Evolutionary conservation across 1,139 yeast genomes (phyloP).

Genomic region (Schwanniomyces etchellsii): DNA sequence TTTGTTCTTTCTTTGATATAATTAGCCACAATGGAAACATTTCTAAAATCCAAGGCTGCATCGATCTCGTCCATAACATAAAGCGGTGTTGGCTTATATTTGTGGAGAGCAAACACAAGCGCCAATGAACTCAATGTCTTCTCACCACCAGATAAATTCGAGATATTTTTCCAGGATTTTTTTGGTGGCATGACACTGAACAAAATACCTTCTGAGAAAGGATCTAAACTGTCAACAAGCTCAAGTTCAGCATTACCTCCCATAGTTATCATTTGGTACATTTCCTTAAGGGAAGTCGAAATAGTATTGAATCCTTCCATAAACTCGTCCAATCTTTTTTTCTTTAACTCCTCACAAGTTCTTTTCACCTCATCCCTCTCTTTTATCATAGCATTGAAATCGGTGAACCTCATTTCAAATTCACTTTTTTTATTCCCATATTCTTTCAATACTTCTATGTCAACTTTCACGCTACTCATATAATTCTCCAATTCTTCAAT

Average conservation of each 20-base stretch:
- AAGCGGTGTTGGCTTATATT: slow-evolving; percentile 93
- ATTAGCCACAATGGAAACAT: slow-evolving; percentile 95
- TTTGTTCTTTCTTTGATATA: slow-evolving; percentile 93
- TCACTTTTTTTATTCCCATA: slow-evolving; percentile 67
- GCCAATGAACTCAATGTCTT: slow-evolving; percentile 94
- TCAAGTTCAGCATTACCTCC: slow-evolving; percentile 99
- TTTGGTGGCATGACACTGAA: slow-evolving; percentile 99
- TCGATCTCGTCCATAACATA: slow-evolving; percentile 99
- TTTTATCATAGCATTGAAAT: slow-evolving; percentile 61
- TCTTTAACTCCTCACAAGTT: slow-evolving; percentile 64
- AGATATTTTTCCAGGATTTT: slow-evolving; percentile 93
- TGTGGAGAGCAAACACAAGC: slow-evolving; percentile 91
- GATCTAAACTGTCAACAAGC: slow-evolving; percentile 91
- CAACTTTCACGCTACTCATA: slow-evolving; percentile 56
- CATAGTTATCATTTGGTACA: slow-evolving; percentile 99
- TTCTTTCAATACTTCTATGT: slow-evolving; percentile 71
- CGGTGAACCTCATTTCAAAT: slow-evolving; percentile 55
- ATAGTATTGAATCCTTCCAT: slow-evolving; percentile 89
- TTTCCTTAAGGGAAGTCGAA: slow-evolving; percentile 84
- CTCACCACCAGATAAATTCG: slow-evolving; percentile 96
- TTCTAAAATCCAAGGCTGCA: slow-evolving; percentile 96
- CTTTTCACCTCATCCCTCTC: slow-evolving; percentile 63
- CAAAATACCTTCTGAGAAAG: slow-evolving; percentile 94
- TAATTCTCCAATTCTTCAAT: slow-evolving; percentile 53
- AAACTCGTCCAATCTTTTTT: slow-evolving; percentile 77